Base-by-base conservation (phyloP, 1,284 basidiomycete species). In the Sanguinoderma infundibulare region DNA sequence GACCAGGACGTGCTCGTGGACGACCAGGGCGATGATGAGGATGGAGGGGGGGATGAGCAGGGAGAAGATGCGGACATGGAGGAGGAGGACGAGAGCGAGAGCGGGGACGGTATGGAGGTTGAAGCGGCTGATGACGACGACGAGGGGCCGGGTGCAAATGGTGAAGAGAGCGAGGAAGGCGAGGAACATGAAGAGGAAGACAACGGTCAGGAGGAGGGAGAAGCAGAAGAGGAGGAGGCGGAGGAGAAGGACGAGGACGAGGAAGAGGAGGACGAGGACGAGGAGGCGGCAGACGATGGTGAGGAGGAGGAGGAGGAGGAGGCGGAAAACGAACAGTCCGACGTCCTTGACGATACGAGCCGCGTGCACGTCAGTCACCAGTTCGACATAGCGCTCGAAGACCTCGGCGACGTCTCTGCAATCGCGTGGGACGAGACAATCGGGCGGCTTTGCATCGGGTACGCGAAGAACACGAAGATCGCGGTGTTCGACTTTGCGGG, bases 381-480 rank as follows among this genome's bases (percentile, higher is more conserved):
- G 50, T 57, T 60, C 46, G 36, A 52, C 35, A 28, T 64, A 10
- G 57, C 28, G 24, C 22, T 17, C 1, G 55, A 34, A 8, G 57
- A 62, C 17, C 47, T 62, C 17, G 10, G 15, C 2, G 50, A 38
- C 20, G 54, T 64, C 24, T 59, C 60, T 15, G 67, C 75, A 15
- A 70, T 80, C 39, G 73, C 77, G 9, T 82, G 80, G 79, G 81
- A 81, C 66, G 80, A 81, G 60, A 74, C 73, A 24, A 78, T 74
- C 2, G 79, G 80, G 4, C 71, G 80, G 5, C 68, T 81, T 10
- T 78, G 76, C 64, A 69, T 80, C 17, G 74, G 73, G 51, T 72
- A 70, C 10, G 71, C 73, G 17, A 62, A 69, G n/a, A n/a, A 42
- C 26, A 49, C 66, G 3, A 50, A 61, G 22, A 62, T 81, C 8